These are phyloP conservation scores for Rhododendron ovatum DNA, from an alignment of 148 eudicot species.

Conservation along the genomic window DNA sequence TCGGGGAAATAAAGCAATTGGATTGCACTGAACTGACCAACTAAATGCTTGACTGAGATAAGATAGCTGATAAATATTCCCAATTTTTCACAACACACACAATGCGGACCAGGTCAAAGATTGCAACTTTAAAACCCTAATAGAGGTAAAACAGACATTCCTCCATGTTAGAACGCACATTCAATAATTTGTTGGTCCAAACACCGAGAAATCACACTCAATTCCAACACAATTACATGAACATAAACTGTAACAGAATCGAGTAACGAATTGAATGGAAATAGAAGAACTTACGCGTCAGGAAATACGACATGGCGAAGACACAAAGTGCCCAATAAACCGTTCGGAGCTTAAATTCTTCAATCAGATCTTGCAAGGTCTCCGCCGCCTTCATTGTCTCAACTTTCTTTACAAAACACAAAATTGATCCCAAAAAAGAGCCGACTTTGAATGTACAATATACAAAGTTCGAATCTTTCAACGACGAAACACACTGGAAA, in stretches of 20 bases:
- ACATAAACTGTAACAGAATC: not conserved
- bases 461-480: not conserved
- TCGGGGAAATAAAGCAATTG: not conserved
- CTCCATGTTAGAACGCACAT: not conserved
- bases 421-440: not conserved
- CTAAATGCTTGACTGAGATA: not conserved
- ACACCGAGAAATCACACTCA: not conserved
- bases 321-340: constrained; percentile 80
- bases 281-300: constrained; percentile 56
- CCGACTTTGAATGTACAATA: not conserved
- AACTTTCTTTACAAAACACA: not conserved
- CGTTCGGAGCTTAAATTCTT: constrained; percentile 85
- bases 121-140: not conserved
- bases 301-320: constrained; percentile 65
- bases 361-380: constrained; percentile 69
- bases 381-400: constrained; percentile 46
- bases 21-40: constrained; percentile 1
- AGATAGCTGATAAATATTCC: not conserved
- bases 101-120: not conserved
- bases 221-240: not conserved
- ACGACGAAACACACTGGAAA: not conserved
- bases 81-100: not conserved
- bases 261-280: not conserved
- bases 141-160: not conserved
- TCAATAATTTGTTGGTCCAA: not conserved